phyloP scores from a whole-genome alignment of 352 stramenopile genomes.

The Phytophthora cajani region DNA sequence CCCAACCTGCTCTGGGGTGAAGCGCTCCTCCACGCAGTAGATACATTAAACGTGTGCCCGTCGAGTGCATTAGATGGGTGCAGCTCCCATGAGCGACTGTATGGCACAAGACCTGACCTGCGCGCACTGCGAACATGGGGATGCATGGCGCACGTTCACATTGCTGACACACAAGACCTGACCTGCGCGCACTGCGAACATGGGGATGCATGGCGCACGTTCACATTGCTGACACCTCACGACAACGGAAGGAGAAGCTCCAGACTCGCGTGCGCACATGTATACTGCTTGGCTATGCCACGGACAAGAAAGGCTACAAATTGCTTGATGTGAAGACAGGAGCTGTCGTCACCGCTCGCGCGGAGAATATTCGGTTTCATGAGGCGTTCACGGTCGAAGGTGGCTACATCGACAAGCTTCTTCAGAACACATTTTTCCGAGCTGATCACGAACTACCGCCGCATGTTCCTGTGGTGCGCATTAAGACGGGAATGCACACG shows the following conservation, averaged over 20 bases:
- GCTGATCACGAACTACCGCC: no score
- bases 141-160: not conserved
- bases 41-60: constrained; percentile 3
- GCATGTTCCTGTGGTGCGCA: not conserved
- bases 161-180: not conserved
- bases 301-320: constrained; percentile 5
- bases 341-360: not conserved
- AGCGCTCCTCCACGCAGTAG: not conserved
- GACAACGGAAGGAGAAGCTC: constrained; percentile 8
- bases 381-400: not conserved
- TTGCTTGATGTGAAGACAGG: constrained; percentile 4
- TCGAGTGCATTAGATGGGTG: not conserved
- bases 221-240: not conserved
- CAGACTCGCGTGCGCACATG: not conserved
- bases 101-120: not conserved
- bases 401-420: not conserved
- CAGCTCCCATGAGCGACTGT: not conserved
- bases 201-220: constrained; percentile 4
- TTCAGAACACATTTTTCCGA: not conserved
- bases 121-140: not conserved
- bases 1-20: constrained; percentile 5
- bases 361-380: not conserved
- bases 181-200: not conserved
- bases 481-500: not conserved
- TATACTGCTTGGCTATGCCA: not conserved